Evolutionary conservation across 768 basidiomycete species (phyloP), one percentile per base, ranked within the genome.

Genomic region (Coprinopsis marcescibilis): DNA sequence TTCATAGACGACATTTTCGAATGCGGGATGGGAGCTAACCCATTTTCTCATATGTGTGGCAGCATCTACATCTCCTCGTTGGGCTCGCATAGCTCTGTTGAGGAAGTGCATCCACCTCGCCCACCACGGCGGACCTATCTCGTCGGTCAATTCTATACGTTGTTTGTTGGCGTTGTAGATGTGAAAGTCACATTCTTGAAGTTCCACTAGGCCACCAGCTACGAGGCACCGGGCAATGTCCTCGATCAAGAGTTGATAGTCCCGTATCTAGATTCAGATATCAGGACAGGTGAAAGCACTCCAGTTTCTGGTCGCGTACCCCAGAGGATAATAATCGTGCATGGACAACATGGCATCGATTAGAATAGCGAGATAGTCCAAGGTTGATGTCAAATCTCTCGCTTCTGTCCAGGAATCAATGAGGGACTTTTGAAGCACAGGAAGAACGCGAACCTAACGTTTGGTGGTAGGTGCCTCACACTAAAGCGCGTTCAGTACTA

Each of bases 381-480:
- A 89, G 75, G 64, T 90, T 89, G 59, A 89, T 80, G 60, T 90
- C 87, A 59, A 89, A 88, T 4, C 88, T 76, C 61, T 90, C 87
- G 56, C 80, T 85, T 68, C 86, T 88, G 30, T 10, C 8, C 29
- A 8, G 8, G 19, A 8, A 11, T 10, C 12, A 17, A 6, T 17
- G 15, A 36, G 35, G 10, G 12, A 6, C 7, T 17, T 10, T 17
- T 6, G 7, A 36, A 8, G 35, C 35, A 10, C 6, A 6, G 17
- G 17, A 6, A 36, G 17, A 17, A 10, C 12, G 19, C 35, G 8
- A 12, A 86, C 83, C 85, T 78, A 63, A 77, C 76, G 59, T 89
- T 89, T 33, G 66, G 67, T 29, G 85, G 86, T 77, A 88, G 81
- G 26, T 69, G 59, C 37, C 84, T 85, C 23, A 52, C 43, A 48